These are phyloP conservation scores for Prunus yedoensis DNA, from an alignment of 331 rosid genomes.

Conservation along the genomic window DNA sequence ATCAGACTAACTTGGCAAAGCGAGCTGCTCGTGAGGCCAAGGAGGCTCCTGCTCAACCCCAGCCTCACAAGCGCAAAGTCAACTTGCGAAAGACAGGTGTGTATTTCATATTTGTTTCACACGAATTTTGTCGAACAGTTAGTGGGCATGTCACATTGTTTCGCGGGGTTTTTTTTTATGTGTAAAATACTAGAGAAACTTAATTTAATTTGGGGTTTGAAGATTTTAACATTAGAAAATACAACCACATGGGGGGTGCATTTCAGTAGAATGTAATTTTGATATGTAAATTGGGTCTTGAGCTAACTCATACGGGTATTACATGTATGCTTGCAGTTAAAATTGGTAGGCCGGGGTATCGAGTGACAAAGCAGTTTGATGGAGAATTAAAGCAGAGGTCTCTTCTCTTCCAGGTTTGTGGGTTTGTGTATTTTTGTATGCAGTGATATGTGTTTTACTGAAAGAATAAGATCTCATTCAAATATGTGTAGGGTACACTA, in stretches of 20 bases:
- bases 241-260: background rate
- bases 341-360: conserved; percentile 95
- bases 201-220: background rate
- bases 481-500: background rate
- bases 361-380: conserved; percentile 94
- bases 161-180: background rate
- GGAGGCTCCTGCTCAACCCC: conserved; percentile 95
- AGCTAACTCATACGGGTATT: background rate
- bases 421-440: background rate
- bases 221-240: background rate
- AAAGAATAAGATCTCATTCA: background rate
- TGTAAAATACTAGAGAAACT: background rate
- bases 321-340: conserved; percentile 53
- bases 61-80: conserved; percentile 92
- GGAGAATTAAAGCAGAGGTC: conserved; percentile 92
- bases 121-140: conserved; percentile 1
- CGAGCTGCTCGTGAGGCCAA: conserved; percentile 83
- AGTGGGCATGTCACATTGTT: background rate
- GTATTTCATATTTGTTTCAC: background rate
- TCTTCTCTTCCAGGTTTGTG: conserved; percentile 79
- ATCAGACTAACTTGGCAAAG: conserved; percentile 87
- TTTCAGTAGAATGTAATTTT: background rate
- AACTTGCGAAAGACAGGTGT: conserved; percentile 68
- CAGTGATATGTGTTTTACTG: background rate
- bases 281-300: no score